These are phyloP conservation scores for Silybum marianum DNA, from an alignment of 129 eudicot species.

Conservation along the genomic window DNA sequence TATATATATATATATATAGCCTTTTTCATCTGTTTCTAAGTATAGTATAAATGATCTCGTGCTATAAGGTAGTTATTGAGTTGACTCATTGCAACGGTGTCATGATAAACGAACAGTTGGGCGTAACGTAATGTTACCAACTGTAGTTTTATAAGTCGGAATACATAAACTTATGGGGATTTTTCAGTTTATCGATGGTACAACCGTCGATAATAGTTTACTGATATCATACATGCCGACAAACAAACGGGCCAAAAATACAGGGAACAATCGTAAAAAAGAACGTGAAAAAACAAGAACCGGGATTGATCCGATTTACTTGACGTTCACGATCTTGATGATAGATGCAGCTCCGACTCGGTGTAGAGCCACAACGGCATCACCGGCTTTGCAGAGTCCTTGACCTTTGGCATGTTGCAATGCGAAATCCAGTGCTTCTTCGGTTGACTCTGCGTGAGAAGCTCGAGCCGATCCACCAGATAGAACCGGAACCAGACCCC, in stretches of 20 bases:
- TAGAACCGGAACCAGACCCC: conserved; percentile 66
- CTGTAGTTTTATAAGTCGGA: conserved; percentile 30
- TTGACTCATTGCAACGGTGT: background rate
- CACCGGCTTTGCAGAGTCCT: conserved; percentile 63
- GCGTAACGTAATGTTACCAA: background rate
- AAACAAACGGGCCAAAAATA: conserved; percentile 24
- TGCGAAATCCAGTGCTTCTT: conserved; percentile 52
- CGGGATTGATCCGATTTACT: conserved; percentile 16
- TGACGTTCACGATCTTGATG: conserved; percentile 50
- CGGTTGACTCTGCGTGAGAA: conserved; percentile 58
- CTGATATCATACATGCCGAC: conserved; percentile 26
- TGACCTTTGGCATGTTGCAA: conserved; percentile 49
- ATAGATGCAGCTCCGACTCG: conserved; percentile 46
- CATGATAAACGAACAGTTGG: background rate
- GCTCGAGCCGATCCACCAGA: conserved; percentile 58
- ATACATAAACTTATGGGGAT: conserved; percentile 15
- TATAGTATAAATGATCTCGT: conserved; percentile 9
- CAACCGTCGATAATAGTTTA: conserved; percentile 25
- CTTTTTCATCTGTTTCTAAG: conserved; percentile 17
- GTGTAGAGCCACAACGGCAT: conserved; percentile 62
- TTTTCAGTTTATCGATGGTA: conserved; percentile 25
- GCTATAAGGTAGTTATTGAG: background rate
- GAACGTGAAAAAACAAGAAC: background rate
- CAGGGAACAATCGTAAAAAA: conserved; percentile 14
- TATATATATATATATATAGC: background rate